Base-by-base conservation (phyloP, 768 basidiomycete genomes). In the Mrakia frigida region DNA sequence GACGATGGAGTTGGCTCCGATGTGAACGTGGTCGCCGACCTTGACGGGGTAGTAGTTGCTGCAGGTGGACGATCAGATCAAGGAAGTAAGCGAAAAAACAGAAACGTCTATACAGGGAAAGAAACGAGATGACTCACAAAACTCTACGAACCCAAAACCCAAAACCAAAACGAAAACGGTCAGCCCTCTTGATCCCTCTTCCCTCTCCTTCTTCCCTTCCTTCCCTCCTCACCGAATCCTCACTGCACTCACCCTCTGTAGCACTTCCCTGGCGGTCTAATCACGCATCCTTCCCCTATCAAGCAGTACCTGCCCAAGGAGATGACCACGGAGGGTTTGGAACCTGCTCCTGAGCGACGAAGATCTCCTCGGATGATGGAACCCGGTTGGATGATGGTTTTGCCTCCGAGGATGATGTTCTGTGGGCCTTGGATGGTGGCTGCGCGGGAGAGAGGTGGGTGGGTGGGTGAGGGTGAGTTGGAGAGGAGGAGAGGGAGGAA, bases 321-420 rank as follows among this genome's bases (percentile, higher is more conserved):
- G 53, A 99, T 92, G 71, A 95, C 93, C 6, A 97, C 94, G 7
- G 94, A 52, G 10, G 67, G 59, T 91, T 86, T 94, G 92, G 3
- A 75, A 25, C 93, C 93, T 46, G 92, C 90, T 9, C 92, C 93
- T 14, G 93, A 91, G 56, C 95, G 86, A 65, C 94, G 87, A 73
- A 99, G 86, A 82, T 99, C 97, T 2, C 97, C 97, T 68, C 97
- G 90, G 70, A 99, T 91, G 74, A 98, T 93, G 13, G 92, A 92
- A 28, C 89, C 88, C 77, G 88, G 90, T 1, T 94, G 91, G 77
- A 99, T 95, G 83, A 98, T 93, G 2, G 94, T 94, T 85, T 98
- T 97, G 65, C 96, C 97, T 56, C 93, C 94, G 21, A 99, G 89
- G 78, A 98, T 93, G 82, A 98, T 99, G 83, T 97, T 98, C 83